These are phyloP conservation scores for Coffea eugenioides DNA, from an alignment of 257 asterid species.

Conservation along the genomic window DNA sequence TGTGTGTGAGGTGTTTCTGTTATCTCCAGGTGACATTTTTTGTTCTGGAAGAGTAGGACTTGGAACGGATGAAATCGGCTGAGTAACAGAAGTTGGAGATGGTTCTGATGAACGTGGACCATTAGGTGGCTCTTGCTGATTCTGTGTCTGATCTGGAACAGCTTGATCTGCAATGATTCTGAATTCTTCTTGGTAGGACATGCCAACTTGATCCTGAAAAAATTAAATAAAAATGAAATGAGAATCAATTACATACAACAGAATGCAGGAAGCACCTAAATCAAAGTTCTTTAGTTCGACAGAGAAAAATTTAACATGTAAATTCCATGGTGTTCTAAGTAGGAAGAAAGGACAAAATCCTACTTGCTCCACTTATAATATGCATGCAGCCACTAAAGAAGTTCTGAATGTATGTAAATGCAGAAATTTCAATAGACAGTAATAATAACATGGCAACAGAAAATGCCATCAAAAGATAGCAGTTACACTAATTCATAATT, in stretches of 20 bases:
- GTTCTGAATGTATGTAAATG: neutral
- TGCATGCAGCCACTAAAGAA: too few relatives aligned
- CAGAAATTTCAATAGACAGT: neutral
- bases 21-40: slow-evolving; percentile 27
- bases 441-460: slow-evolving; percentile 1
- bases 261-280: neutral
- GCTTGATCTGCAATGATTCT: slow-evolving; percentile 26
- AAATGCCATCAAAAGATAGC: neutral
- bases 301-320: neutral
- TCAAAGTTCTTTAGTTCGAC: neutral
- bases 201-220: slow-evolving; percentile 47
- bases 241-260: neutral
- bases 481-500: neutral
- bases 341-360: neutral
- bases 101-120: slow-evolving; percentile 39
- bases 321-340: neutral
- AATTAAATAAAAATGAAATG: neutral
- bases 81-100: slow-evolving; percentile 44
- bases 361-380: neutral
- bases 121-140: slow-evolving; percentile 27
- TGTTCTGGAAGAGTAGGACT: slow-evolving; percentile 40
- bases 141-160: slow-evolving; percentile 27
- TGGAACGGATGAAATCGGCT: slow-evolving; percentile 41
- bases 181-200: slow-evolving; percentile 24
- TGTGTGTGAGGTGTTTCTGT: slow-evolving; percentile 24